These are phyloP conservation scores for Austroboletus festivus DNA, from an alignment of 768 basidiomycete species.

Conservation along the genomic window DNA sequence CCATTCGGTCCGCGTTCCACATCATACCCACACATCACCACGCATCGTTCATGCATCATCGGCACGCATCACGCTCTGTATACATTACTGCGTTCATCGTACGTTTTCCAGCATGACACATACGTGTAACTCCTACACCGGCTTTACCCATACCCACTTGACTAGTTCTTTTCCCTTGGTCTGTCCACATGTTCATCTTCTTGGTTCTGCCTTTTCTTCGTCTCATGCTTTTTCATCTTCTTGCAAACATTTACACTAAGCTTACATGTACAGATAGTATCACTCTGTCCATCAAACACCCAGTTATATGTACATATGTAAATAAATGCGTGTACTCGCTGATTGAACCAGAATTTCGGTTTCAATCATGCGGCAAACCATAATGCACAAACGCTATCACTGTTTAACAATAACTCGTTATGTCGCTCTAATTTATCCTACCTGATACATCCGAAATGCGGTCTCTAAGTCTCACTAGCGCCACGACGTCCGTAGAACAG, in stretches of 20 bases:
- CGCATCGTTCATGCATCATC: neutral
- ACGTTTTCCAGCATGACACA: constrained; percentile 7
- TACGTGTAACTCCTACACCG: constrained; percentile 9
- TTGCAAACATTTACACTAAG: constrained; percentile 5
- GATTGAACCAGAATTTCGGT: too few species aligned
- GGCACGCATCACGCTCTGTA: constrained; percentile 2
- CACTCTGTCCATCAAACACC: neutral
- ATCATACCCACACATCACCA: constrained; percentile 24
- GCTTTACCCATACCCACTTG: constrained; percentile 2
- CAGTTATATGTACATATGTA: neutral
- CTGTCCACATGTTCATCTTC: neutral
- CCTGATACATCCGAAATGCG: constrained; percentile 3
- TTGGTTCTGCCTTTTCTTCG: too few species aligned
- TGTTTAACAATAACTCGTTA: neutral
- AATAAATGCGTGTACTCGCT: too few species aligned
- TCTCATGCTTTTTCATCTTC: too few species aligned
- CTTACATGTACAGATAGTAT: constrained; percentile 4
- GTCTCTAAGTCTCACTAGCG: too few species aligned
- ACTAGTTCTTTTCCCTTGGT: neutral
- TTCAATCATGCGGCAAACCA: neutral
- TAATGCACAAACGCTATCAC: constrained; percentile 2
- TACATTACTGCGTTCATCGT: constrained; percentile 7
- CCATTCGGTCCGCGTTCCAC: neutral
- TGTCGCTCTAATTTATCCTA: constrained; percentile 16
- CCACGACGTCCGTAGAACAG: neutral